These are phyloP conservation scores for Fusarium beomiforme DNA, from an alignment of 2,329 filamentous ascomycete species.

Conservation along the genomic window DNA sequence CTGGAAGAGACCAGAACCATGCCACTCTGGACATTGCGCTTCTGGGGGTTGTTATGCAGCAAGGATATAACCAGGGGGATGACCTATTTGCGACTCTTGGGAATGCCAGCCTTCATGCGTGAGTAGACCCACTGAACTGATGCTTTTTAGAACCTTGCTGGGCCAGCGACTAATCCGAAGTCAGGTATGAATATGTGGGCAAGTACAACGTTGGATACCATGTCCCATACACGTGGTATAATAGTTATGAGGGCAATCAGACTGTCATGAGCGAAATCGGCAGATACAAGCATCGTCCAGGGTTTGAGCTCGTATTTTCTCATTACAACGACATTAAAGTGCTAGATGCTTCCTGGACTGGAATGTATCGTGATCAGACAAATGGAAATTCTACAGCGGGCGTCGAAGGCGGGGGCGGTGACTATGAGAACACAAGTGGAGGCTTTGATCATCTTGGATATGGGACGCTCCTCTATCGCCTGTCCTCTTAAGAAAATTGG, in stretches of 20 bases:
- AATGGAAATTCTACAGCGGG: neutral
- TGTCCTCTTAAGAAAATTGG: neutral
- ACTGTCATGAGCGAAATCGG: neutral
- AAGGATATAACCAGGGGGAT: neutral
- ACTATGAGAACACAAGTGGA: neutral
- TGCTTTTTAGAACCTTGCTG: neutral
- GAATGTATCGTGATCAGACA: neutral
- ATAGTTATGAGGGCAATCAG: neutral
- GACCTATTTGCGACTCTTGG: neutral
- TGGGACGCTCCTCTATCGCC: neutral
- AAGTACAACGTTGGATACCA: neutral
- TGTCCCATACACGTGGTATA: neutral
- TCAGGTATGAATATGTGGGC: neutral
- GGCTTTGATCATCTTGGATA: neutral
- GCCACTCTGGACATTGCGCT: neutral
- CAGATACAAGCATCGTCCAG: neutral
- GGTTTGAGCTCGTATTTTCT: neutral
- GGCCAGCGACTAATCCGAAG: neutral
- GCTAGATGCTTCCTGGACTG: neutral
- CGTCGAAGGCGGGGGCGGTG: neutral
- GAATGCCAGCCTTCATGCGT: neutral
- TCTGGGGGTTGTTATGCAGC: neutral
- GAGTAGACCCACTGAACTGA: neutral
- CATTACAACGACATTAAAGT: neutral
- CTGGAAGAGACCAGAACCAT: neutral